Percentiles rank a stretch among this genome's conserved stretches.
Evolutionary conservation across 1,284 basidiomycete genomes (phyloP).

Genomic region (Pseudozyma hubeiensis): DNA sequence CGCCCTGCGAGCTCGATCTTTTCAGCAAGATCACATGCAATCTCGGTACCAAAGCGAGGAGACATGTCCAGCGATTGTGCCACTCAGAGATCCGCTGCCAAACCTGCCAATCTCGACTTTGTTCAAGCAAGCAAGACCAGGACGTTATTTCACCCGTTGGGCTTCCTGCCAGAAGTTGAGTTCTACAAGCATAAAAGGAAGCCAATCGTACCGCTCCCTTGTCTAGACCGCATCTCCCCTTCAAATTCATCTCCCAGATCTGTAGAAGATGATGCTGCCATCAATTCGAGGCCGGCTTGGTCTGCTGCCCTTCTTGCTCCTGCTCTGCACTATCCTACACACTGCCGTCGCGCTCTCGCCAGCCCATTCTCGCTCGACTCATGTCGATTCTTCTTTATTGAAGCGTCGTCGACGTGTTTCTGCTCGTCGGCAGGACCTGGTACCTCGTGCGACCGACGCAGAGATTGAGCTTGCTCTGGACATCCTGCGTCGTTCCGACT

Average conservation of each 20-base stretch:
- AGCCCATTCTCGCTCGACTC: not conserved
- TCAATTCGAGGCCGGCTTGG: conserved; percentile 10
- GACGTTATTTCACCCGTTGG: too few relatives aligned
- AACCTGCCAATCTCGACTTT: too few relatives aligned
- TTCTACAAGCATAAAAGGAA: not conserved
- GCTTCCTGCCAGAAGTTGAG: too few relatives aligned
- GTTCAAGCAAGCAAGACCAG: too few relatives aligned
- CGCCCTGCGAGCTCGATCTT: too few relatives aligned
- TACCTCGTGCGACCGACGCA: conserved; percentile 21
- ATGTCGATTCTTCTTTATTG: conserved; percentile 12
- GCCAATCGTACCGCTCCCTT: not conserved
- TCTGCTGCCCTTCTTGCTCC: conserved; percentile 16
- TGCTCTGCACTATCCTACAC: conserved; percentile 10
- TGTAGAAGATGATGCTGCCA: conserved; percentile 19
- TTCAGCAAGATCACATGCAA: too few relatives aligned
- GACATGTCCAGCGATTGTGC: too few relatives aligned
- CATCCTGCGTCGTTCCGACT: conserved; percentile 28
- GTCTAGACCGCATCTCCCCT: not conserved
- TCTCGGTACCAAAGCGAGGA: too few relatives aligned
- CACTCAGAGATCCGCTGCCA: too few relatives aligned
- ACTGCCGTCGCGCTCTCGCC: conserved; percentile 4
- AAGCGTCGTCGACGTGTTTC: conserved; percentile 19
- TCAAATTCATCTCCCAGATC: not conserved
- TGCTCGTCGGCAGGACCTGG: conserved; percentile 17
- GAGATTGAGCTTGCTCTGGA: conserved; percentile 31